These are phyloP conservation scores for Candida quercuum DNA, from an alignment of 805 yeast genomes.

Conservation along the genomic window DNA sequence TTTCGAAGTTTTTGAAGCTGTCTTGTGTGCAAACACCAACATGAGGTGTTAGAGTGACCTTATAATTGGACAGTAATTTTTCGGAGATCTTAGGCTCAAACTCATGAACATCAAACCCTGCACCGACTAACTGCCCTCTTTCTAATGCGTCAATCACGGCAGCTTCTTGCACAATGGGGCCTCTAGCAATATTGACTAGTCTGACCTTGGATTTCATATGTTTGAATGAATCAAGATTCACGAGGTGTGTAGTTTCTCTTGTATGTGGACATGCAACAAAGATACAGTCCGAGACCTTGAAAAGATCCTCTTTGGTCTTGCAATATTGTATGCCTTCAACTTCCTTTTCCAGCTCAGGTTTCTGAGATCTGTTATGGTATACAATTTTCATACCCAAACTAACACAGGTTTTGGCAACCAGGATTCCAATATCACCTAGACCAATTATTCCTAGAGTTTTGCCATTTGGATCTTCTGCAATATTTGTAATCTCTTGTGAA, in stretches of 20 bases:
- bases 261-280: slow-evolving; percentile 36
- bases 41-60: slow-evolving; percentile 33
- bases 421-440: slow-evolving; percentile 41
- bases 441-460: slow-evolving; percentile 42
- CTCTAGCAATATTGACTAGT: slow-evolving; percentile 33
- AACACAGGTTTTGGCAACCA: slow-evolving; percentile 36
- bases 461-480: slow-evolving; percentile 36
- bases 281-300: slow-evolving; percentile 26
- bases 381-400: slow-evolving; percentile 39
- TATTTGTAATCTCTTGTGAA: slow-evolving; percentile 25
- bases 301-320: slow-evolving; percentile 21
- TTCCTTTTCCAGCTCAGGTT: slow-evolving; percentile 26
- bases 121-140: slow-evolving; percentile 36
- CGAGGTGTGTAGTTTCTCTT: slow-evolving; percentile 31
- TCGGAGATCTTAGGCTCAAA: slow-evolving; percentile 34
- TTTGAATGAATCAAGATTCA: slow-evolving; percentile 26
- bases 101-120: slow-evolving; percentile 39
- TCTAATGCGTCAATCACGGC: slow-evolving; percentile 35
- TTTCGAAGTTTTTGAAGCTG: slow-evolving; percentile 33
- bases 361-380: slow-evolving; percentile 34
- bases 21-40: slow-evolving; percentile 31
- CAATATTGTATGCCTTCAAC: slow-evolving; percentile 32
- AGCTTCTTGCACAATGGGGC: slow-evolving; percentile 35
- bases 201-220: slow-evolving; percentile 26
- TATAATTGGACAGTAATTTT: slow-evolving; percentile 28